phyloP scores from a whole-genome alignment of 2,329 filamentous ascomycete species.

The Arthroderma uncinatum region DNA sequence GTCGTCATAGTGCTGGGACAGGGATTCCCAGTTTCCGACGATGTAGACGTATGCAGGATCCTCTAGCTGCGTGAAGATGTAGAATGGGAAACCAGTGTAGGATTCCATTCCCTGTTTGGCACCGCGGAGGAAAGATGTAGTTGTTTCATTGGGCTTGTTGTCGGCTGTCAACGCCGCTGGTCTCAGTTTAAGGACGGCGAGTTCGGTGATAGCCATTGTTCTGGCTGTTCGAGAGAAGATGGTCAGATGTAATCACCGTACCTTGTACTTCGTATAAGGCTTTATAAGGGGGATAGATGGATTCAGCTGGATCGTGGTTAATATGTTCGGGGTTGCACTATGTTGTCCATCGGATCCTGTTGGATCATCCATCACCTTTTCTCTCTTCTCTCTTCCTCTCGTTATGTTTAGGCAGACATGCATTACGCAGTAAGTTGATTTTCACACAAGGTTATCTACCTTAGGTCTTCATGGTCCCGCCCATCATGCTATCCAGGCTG shows the following conservation, averaged over 20 bases:
- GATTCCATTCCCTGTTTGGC: constrained; percentile 30
- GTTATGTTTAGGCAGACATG: neutral
- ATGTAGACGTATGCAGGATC: constrained; percentile 36
- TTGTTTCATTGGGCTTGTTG: constrained; percentile 9
- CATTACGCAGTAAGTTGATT: no score
- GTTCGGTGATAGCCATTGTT: constrained; percentile 35
- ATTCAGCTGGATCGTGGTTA: no score
- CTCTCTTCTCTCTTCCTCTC: no score
- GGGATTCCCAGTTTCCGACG: constrained; percentile 37
- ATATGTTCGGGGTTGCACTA: neutral
- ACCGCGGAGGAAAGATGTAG: constrained; percentile 25
- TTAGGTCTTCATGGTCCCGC: no score
- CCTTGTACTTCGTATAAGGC: neutral
- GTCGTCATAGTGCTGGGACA: constrained; percentile 31
- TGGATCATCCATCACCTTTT: no score
- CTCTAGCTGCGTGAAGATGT: constrained; percentile 35
- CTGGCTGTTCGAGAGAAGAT: neutral
- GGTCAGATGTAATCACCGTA: neutral
- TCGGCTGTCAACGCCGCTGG: constrained; percentile 12
- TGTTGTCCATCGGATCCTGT: neutral
- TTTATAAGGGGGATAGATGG: neutral
- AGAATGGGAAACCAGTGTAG: constrained; percentile 28
- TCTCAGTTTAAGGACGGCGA: constrained; percentile 34
- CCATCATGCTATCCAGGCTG: no score
- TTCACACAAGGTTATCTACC: no score